phyloP scores from a whole-genome alignment of 371 early-diverging fungal genomes.

The Mucor piriformis region DNA sequence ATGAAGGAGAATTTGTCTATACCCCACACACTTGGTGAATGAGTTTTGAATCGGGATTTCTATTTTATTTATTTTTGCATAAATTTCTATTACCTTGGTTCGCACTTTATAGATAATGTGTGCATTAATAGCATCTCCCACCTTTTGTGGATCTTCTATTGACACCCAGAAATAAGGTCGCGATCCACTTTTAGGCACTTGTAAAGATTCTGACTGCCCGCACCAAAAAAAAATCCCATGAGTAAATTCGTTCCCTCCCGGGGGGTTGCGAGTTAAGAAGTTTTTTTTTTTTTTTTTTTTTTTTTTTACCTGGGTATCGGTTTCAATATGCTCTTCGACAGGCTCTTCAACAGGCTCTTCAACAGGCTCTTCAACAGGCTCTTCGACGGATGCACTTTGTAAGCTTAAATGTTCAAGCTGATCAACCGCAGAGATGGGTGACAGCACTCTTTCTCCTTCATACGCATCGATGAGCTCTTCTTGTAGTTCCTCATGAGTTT shows the following conservation, averaged over 20 bases:
- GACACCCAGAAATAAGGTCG: constrained; percentile 75
- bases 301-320: constrained; percentile 25
- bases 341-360: neutral
- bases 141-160: constrained; percentile 89
- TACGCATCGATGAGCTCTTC: no score
- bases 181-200: constrained; percentile 56
- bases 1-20: constrained; percentile 79
- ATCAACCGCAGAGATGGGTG: neutral
- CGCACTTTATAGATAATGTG: constrained; percentile 88
- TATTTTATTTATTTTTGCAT: neutral
- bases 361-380: neutral
- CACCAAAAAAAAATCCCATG: neutral
- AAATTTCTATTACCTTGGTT: constrained; percentile 62
- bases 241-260: no score
- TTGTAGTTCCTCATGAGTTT: no score
- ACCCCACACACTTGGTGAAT: neutral
- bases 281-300: neutral
- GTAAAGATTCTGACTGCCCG: constrained; percentile 44
- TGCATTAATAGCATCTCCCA: constrained; percentile 85
- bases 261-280: neutral
- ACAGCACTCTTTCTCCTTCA: neutral
- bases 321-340: constrained; percentile 4
- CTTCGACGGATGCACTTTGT: neutral
- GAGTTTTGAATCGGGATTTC: neutral
- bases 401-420: constrained; percentile 3